phyloP scores from a whole-genome alignment of 495 filamentous ascomycete species.

The Baudoinia panamericana region DNA sequence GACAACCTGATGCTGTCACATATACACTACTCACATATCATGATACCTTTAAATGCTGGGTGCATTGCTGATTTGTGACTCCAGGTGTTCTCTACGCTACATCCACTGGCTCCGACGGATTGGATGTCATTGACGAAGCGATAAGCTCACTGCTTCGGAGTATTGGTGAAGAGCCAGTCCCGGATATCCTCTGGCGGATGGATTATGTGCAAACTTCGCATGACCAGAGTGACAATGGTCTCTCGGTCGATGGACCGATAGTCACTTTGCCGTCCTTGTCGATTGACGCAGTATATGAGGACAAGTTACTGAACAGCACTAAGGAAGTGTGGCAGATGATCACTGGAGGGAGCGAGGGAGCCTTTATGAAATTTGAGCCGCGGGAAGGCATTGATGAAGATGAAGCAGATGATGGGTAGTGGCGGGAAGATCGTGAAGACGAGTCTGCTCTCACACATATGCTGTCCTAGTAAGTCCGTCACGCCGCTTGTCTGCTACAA shows the following conservation, averaged over 20 bases:
- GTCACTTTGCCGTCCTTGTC: slow-evolving; percentile 41
- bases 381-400: slow-evolving; percentile 9
- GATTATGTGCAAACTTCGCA: slow-evolving; percentile 37
- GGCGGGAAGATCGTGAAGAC: too few relatives aligned
- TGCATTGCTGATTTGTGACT: slow-evolving; percentile 29
- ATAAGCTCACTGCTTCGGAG: slow-evolving; percentile 41
- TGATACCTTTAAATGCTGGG: slow-evolving; percentile 19
- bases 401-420: slow-evolving; percentile 4
- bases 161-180: slow-evolving; percentile 26
- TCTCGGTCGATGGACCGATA: too few relatives aligned
- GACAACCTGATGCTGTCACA: slow-evolving; percentile 66
- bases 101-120: slow-evolving; percentile 30
- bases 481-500: too few relatives aligned
- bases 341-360: slow-evolving; percentile 38
- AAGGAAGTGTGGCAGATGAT: slow-evolving; percentile 50
- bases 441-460: too few relatives aligned
- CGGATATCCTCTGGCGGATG: slow-evolving; percentile 44
- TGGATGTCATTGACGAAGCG: slow-evolving; percentile 40
- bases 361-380: slow-evolving; percentile 51
- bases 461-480: too few relatives aligned
- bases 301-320: slow-evolving; percentile 47
- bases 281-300: slow-evolving; percentile 56
- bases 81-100: slow-evolving; percentile 61
- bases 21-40: not conserved
- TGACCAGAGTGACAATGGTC: not conserved